Conservation (phyloP, 2,329 filamentous ascomycete genomes). For the Alternaria tenuissima region DNA sequence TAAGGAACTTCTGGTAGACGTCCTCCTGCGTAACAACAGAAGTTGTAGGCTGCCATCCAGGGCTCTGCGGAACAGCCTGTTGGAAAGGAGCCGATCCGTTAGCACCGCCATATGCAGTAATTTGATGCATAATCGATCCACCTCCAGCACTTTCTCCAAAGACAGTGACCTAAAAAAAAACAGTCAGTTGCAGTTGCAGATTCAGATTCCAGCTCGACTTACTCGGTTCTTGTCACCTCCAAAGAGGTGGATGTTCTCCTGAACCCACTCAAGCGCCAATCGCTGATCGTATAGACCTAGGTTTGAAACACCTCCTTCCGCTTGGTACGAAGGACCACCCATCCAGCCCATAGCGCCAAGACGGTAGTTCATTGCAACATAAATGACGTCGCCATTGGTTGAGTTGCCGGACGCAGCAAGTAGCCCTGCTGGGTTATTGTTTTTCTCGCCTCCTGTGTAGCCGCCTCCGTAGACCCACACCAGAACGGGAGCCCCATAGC, state of each 20-base stretch:
- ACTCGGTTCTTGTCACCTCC: conserved; percentile 51
- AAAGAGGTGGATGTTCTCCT: conserved; percentile 51
- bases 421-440: conserved; percentile 52
- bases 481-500: conserved; percentile 54
- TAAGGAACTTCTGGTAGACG: conserved; percentile 41
- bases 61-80: conserved; percentile 50
- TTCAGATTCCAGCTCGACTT: background rate
- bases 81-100: conserved; percentile 52
- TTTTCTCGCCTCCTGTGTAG: conserved; percentile 52
- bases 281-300: conserved; percentile 50
- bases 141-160: conserved; percentile 52
- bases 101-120: conserved; percentile 51
- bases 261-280: conserved; percentile 52
- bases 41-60: conserved; percentile 49
- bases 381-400: conserved; percentile 53
- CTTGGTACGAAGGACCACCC: conserved; percentile 45
- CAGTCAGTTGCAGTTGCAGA: background rate
- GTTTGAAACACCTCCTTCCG: conserved; percentile 47
- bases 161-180: conserved; percentile 32
- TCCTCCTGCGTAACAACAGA: conserved; percentile 42
- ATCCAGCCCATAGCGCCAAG: conserved; percentile 52
- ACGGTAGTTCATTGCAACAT: conserved; percentile 58
- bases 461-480: conserved; percentile 62
- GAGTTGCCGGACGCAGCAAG: conserved; percentile 54
- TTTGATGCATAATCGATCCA: conserved; percentile 52